Percentiles rank a stretch among this genome's conserved stretches.
Conservation (phyloP, 139 green algal genomes). For the Chlorella vulgaris region DNA sequence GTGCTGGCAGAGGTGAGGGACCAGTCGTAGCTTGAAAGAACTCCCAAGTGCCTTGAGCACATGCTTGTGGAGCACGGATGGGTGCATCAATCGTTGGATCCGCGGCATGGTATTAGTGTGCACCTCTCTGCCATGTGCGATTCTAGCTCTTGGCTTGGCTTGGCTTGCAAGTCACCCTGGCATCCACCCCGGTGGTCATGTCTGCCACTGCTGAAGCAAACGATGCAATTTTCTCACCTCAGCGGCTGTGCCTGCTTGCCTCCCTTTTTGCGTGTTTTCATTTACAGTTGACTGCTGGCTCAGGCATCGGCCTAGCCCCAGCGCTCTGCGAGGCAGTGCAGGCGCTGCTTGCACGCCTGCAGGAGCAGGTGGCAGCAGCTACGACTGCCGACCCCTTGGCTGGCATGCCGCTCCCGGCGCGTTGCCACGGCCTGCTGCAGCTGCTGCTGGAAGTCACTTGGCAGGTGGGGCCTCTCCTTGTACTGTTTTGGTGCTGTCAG, state of each 20-base stretch:
- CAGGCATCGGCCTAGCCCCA: constrained; percentile 9
- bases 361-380: constrained; percentile 25
- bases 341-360: constrained; percentile 40
- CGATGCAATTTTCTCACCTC: too few relatives aligned
- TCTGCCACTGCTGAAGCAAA: too few relatives aligned
- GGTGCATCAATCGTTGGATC: too few relatives aligned
- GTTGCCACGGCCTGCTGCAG: constrained; percentile 59
- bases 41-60: too few relatives aligned
- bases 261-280: not conserved
- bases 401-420: constrained; percentile 38
- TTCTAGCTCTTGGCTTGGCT: too few relatives aligned
- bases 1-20: constrained; percentile 12
- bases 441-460: constrained; percentile 53
- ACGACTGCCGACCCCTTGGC: not conserved
- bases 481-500: not conserved
- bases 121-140: too few relatives aligned
- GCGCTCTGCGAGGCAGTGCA: constrained; percentile 48
- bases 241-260: not conserved
- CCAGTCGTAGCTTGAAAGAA: too few relatives aligned
- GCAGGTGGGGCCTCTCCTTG: constrained; percentile 1
- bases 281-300: constrained; percentile 7
- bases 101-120: too few relatives aligned
- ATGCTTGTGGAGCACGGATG: too few relatives aligned
- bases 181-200: too few relatives aligned
- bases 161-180: too few relatives aligned